phyloP scores from a whole-genome alignment of 73 alveolate genomes.

The Paramecium biaurelia region DNA sequence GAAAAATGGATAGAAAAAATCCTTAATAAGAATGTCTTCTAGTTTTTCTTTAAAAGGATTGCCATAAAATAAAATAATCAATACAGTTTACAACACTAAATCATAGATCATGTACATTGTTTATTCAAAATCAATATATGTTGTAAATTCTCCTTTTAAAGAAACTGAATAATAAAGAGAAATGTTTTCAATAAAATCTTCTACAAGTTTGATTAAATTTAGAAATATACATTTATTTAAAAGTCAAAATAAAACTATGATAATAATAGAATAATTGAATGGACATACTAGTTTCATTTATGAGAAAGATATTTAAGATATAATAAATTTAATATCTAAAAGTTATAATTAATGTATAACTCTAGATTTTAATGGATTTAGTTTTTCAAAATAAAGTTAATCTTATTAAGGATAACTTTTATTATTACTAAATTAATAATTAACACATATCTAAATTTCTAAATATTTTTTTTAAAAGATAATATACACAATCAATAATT shows the following conservation, averaged over 20 bases:
- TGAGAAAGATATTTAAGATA: neutral
- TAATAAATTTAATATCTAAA: neutral
- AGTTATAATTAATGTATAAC: neutral
- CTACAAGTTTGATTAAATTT: neutral
- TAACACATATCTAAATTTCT: neutral
- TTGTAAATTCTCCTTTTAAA: neutral
- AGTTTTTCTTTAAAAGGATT: conserved; percentile 43
- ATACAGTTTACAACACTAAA: neutral
- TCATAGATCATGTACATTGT: neutral
- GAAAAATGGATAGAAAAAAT: neutral
- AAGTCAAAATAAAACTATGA: neutral
- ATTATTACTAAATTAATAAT: neutral
- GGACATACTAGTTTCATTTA: neutral
- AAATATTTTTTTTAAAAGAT: neutral
- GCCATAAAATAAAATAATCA: neutral
- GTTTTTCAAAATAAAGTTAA: neutral
- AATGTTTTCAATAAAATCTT: neutral
- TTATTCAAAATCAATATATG: neutral
- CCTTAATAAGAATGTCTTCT: neutral
- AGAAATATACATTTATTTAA: conserved; percentile 12
- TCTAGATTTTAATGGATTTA: neutral
- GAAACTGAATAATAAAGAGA: conserved; percentile 39
- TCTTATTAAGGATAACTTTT: neutral
- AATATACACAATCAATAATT: neutral
- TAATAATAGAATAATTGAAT: neutral